Percentiles rank a stretch among this genome's conserved stretches.
These are phyloP conservation scores for Fagopyrum homotropicum DNA, from an alignment of 148 eudicot species.

Conservation along the genomic window DNA sequence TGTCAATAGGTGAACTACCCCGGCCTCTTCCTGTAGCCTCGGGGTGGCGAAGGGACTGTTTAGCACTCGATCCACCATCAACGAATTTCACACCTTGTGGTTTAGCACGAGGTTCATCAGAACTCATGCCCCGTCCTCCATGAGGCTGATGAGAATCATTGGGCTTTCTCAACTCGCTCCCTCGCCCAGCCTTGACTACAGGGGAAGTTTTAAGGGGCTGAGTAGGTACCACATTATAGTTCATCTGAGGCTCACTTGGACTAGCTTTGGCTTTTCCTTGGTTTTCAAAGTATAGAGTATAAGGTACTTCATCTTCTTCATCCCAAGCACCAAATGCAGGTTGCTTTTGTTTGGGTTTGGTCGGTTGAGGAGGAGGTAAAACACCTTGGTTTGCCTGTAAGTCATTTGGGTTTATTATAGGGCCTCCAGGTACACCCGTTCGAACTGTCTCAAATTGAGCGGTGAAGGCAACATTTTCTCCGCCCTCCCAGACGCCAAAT, in stretches of 20 bases:
- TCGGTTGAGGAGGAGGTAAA: not conserved
- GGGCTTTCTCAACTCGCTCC: not conserved
- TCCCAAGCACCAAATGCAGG: constrained; percentile 9
- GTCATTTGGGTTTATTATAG: not conserved
- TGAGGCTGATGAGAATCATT: not conserved
- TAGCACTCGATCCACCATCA: not conserved
- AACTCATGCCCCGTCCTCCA: not conserved
- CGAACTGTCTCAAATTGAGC: constrained; percentile 5
- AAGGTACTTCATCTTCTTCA: not conserved
- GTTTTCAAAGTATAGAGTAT: not conserved
- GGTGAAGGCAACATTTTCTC: not conserved
- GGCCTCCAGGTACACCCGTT: constrained; percentile 3
- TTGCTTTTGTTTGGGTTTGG: constrained; percentile 2
- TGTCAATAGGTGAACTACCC: not conserved
- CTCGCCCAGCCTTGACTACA: not conserved
- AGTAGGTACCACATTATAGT: not conserved
- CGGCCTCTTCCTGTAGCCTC: not conserved
- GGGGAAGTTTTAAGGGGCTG: not conserved
- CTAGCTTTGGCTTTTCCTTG: not conserved
- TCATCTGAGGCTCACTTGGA: constrained; percentile 11
- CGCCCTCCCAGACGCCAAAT: not conserved
- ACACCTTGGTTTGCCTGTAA: not conserved
- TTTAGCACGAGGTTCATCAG: not conserved
- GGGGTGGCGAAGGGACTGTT: not conserved
- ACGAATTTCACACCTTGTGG: not conserved